These are phyloP conservation scores for Neofusicoccum umdonicola DNA, from an alignment of 2,329 filamentous ascomycete genomes.

Conservation along the genomic window DNA sequence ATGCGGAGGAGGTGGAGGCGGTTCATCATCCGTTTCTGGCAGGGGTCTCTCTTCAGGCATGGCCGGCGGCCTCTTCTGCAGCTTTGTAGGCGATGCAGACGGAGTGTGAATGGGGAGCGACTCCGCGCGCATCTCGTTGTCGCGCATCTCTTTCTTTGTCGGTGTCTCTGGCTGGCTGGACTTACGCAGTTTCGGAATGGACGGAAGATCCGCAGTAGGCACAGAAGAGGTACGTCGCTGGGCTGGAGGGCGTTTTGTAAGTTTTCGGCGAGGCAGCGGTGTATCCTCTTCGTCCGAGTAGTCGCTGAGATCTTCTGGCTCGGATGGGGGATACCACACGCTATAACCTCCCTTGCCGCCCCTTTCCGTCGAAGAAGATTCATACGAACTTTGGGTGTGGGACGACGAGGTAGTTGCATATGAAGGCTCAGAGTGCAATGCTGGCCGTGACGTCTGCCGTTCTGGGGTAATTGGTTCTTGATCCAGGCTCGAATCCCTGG, in stretches of 20 bases:
- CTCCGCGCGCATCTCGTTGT: constrained; percentile 15
- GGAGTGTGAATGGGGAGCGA: constrained; percentile 23
- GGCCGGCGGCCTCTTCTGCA: constrained; percentile 27
- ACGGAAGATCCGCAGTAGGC: constrained; percentile 46
- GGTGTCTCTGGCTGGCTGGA: constrained; percentile 39
- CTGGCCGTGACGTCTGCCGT: constrained; percentile 2
- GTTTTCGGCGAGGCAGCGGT: neutral
- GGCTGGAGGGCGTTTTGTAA: constrained; percentile 31
- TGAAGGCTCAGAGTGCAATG: constrained; percentile 21
- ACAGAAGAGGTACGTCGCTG: constrained; percentile 50
- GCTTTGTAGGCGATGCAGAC: constrained; percentile 30
- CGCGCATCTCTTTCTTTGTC: constrained; percentile 19
- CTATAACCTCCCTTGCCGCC: constrained; percentile 41
- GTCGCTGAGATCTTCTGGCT: constrained; percentile 26
- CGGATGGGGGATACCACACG: constrained; percentile 49
- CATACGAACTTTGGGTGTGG: constrained; percentile 25
- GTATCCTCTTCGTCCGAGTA: constrained; percentile 24
- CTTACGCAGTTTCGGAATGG: constrained; percentile 45
- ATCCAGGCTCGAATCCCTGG: constrained; percentile 30
- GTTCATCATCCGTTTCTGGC: constrained; percentile 25
- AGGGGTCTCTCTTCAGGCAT: constrained; percentile 14
- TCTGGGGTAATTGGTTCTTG: constrained; percentile 4
- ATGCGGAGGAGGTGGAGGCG: constrained; percentile 51
- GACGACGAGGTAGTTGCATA: constrained; percentile 26
- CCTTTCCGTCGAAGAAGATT: constrained; percentile 18